Conservation (phyloP, 1,139 yeast genomes). For the Maudiozyma humilis region DNA sequence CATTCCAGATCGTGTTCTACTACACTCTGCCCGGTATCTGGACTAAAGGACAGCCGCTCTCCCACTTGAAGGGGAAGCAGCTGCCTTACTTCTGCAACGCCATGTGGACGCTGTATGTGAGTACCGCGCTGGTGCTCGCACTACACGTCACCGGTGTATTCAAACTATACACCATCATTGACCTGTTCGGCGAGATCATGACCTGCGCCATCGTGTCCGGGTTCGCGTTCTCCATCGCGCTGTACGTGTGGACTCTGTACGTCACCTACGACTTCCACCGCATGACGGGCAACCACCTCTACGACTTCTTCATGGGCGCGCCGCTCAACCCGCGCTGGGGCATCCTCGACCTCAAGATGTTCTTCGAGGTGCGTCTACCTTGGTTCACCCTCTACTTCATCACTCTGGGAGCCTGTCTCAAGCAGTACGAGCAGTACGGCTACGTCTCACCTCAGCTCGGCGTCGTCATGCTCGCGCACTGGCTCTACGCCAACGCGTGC, state of each 20-base stretch:
- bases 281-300: conserved; percentile 84
- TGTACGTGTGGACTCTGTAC: conserved; percentile 57
- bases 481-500: conserved; percentile 94
- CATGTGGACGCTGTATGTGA: conserved; percentile 67
- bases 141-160: conserved; percentile 71
- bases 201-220: conserved; percentile 81
- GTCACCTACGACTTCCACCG: conserved; percentile 71
- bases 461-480: conserved; percentile 73
- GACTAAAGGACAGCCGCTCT: conserved; percentile 90
- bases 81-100: conserved; percentile 93
- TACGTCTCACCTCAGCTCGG: conserved; percentile 67
- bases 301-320: conserved; percentile 95
- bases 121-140: conserved; percentile 48
- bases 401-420: conserved; percentile 63
- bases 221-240: conserved; percentile 47
- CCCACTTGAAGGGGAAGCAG: conserved; percentile 68
- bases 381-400: conserved; percentile 87
- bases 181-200: conserved; percentile 86
- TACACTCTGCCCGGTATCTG: conserved; percentile 88
- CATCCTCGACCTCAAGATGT: conserved; percentile 86
- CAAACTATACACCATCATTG: conserved; percentile 64
- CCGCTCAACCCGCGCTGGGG: conserved; percentile 95
- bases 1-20: conserved; percentile 68
- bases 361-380: conserved; percentile 92
- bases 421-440: conserved; percentile 78